Base-by-base conservation (phyloP, 306 rosid species). In the Dryas octopetala region DNA sequence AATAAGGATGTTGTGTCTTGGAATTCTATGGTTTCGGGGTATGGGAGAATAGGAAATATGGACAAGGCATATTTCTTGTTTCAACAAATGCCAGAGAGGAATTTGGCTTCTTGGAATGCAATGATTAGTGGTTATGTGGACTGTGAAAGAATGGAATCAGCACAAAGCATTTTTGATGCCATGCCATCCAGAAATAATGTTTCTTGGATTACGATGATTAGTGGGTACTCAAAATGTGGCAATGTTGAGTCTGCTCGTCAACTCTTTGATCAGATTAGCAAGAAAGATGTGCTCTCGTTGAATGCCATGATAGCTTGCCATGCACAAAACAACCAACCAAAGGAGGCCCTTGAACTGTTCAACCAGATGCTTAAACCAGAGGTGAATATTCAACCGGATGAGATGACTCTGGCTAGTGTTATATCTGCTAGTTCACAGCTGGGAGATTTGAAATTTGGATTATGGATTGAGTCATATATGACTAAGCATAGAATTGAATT, bases 301-400 rank as follows among this genome's bases (percentile, higher is more conserved):
- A 90, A 88, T 71, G 91, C 93, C 62, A 85, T 90, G 89, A 83
- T 92, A 70, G 89, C 97, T 68, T 90, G 96, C 79, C 82, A 85
- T 80, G 89, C 96, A 65, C 96, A 87, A 82, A 92, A 90, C 74
- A 75, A 86, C 80, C 77, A 81, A 77, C 96, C 96, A 26, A 74
- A 79, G 68, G 89, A 88, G 77, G 93, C 93, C 53, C 82, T 92
- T 71, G 88, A 79, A 50, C 80, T 92, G 77, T 88, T 92, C 54
- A 78, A 83, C 54, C 86, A 74, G 58, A 82, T 90, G 90, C 81
- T 89, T 78, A 74, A 76, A 66, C 83, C 74, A 1, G 82, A 85
- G 0, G 7, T 60, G 52, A 58, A 68, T 54, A 40, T 88, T 68
- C 85, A 79, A 32, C 97, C 93, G 0, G 96, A 92, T 78, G 81